phyloP scores from a whole-genome alignment of 306 rosid genomes.

The Casuarina cunninghamiana region DNA sequence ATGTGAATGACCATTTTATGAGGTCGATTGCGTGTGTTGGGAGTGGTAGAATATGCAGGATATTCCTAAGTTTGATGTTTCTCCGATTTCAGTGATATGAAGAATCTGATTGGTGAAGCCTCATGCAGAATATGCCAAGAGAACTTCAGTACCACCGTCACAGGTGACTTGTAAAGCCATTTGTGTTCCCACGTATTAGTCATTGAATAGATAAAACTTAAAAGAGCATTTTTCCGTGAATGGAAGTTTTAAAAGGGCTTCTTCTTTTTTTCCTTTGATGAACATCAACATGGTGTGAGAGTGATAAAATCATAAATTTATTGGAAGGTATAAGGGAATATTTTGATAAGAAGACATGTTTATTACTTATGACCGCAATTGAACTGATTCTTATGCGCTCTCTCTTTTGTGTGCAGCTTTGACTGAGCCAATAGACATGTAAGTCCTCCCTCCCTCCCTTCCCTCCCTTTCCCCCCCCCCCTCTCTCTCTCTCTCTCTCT shows the following conservation, averaged over 20 bases:
- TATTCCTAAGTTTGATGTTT: slow-evolving; percentile 7
- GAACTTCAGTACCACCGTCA: slow-evolving; percentile 74
- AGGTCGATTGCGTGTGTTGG: background rate
- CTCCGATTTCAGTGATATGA: slow-evolving; percentile 72
- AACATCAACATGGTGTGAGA: background rate
- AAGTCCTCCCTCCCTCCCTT: slow-evolving; percentile 27
- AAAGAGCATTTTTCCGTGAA: background rate
- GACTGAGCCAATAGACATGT: slow-evolving; percentile 87
- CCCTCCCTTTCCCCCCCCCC: too few relatives aligned
- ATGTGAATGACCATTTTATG: background rate
- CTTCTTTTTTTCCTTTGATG: background rate
- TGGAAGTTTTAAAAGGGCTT: background rate
- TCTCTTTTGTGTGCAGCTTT: slow-evolving; percentile 54
- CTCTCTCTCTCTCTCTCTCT: background rate
- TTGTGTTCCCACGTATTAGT: slow-evolving; percentile 3
- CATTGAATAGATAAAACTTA: background rate
- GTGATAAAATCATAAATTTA: background rate
- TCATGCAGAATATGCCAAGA: slow-evolving; percentile 82
- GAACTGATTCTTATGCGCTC: slow-evolving; percentile 5
- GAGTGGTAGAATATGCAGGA: background rate
- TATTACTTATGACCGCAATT: background rate
- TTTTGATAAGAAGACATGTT: background rate
- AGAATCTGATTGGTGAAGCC: slow-evolving; percentile 86
- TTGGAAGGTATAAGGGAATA: background rate
- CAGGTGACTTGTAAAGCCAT: slow-evolving; percentile 40